Evolutionary conservation across 2,329 filamentous ascomycete genomes (phyloP).

Genomic region (Fusarium fujikuroi): DNA sequence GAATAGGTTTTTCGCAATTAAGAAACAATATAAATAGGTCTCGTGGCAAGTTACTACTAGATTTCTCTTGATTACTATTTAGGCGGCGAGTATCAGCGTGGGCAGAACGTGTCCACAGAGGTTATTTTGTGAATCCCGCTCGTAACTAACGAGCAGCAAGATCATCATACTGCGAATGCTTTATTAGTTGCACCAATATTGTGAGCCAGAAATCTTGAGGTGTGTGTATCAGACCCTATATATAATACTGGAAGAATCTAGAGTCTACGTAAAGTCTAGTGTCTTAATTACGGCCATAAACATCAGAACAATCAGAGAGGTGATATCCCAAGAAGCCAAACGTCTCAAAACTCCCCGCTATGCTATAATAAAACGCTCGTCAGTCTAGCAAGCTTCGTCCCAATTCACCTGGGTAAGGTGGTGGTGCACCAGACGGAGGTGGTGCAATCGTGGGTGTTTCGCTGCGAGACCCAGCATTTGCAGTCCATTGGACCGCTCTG

Average conservation of each 20-base stretch:
- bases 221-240: neutral
- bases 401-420: slow-evolving; percentile 13
- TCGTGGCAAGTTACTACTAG: neutral
- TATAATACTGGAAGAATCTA: slow-evolving; percentile 16
- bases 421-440: slow-evolving; percentile 39
- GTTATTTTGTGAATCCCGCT: neutral
- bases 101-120: too few relatives aligned
- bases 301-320: neutral
- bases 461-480: slow-evolving; percentile 10
- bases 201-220: neutral
- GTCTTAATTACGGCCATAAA: neutral
- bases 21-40: neutral
- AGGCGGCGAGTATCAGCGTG: neutral
- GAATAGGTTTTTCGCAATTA: neutral
- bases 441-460: slow-evolving; percentile 10
- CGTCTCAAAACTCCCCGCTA: slow-evolving; percentile 33
- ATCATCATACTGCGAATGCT: neutral
- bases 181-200: neutral
- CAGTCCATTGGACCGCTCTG: slow-evolving; percentile 58
- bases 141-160: rapidly evolving
- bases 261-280: slow-evolving; percentile 20
- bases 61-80: neutral
- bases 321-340: slow-evolving; percentile 7
- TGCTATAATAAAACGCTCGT: slow-evolving; percentile 11
- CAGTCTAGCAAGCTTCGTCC: slow-evolving; percentile 41